These are phyloP conservation scores for Telopea speciosissima DNA, from an alignment of 177 flowering plant genomes.

Conservation along the genomic window DNA sequence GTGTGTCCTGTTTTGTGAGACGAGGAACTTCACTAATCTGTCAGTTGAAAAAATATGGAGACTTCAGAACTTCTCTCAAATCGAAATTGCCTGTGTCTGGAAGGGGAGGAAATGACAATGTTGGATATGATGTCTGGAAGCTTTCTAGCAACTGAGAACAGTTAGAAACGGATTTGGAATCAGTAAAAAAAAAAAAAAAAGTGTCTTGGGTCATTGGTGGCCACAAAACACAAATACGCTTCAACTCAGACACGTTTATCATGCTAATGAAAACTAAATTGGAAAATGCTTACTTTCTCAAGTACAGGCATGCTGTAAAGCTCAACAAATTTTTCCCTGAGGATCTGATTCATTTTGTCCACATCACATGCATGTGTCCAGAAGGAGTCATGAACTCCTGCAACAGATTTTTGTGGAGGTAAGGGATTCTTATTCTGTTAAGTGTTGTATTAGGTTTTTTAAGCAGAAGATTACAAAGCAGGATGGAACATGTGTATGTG, in stretches of 20 bases:
- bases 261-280: neutral
- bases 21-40: too few relatives aligned
- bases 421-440: neutral
- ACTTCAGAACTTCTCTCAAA: conserved; percentile 58
- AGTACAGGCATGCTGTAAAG: conserved; percentile 80
- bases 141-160: conserved; percentile 56
- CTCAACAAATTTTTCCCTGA: conserved; percentile 85
- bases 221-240: neutral
- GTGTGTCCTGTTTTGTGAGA: neutral
- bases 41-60: conserved; percentile 90
- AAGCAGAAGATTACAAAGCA: neutral
- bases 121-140: conserved; percentile 71
- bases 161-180: conserved; percentile 7
- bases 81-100: conserved; percentile 84
- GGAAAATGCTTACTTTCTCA: conserved; percentile 57
- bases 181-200: neutral
- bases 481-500: neutral
- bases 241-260: neutral
- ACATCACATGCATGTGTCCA: conserved; percentile 99
- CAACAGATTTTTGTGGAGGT: conserved; percentile 12
- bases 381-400: conserved; percentile 95
- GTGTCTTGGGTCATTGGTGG: neutral
- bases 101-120: conserved; percentile 59
- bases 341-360: conserved; percentile 74
- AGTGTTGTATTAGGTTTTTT: neutral